Evolutionary conservation across 306 rosid species (phyloP).

Genomic region (Inga leiocalycina): DNA sequence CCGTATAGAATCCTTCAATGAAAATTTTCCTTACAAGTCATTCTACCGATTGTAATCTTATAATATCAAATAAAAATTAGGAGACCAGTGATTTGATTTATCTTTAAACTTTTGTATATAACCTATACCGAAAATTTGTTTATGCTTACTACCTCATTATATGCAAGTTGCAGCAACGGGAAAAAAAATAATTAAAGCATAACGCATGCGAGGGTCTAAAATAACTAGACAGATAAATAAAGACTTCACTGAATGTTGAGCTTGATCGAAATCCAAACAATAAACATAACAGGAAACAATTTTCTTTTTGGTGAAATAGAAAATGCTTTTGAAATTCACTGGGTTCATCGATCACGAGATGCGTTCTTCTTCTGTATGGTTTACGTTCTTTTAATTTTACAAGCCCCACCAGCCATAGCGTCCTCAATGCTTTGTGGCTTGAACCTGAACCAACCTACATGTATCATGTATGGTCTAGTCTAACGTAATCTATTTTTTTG

Average conservation of each 20-base stretch:
- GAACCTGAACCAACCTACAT: background rate
- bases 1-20: no score
- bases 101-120: no score
- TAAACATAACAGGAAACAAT: background rate
- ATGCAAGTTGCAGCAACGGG: background rate
- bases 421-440: background rate
- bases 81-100: no score
- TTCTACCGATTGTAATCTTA: background rate
- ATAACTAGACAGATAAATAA: background rate
- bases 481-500: no score
- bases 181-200: no score
- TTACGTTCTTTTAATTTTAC: background rate
- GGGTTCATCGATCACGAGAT: background rate
- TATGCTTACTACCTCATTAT: background rate
- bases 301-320: background rate
- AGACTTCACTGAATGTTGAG: background rate
- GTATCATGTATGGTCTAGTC: background rate
- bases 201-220: background rate
- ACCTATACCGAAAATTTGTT: no score
- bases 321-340: background rate
- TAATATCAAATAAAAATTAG: no score
- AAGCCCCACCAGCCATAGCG: background rate
- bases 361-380: background rate
- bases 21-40: background rate
- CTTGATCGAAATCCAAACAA: background rate